Evolutionary conservation across 257 asterid genomes (phyloP), one percentile per base, ranked within the genome.

Genomic region (Ajuga chamaepitys): DNA sequence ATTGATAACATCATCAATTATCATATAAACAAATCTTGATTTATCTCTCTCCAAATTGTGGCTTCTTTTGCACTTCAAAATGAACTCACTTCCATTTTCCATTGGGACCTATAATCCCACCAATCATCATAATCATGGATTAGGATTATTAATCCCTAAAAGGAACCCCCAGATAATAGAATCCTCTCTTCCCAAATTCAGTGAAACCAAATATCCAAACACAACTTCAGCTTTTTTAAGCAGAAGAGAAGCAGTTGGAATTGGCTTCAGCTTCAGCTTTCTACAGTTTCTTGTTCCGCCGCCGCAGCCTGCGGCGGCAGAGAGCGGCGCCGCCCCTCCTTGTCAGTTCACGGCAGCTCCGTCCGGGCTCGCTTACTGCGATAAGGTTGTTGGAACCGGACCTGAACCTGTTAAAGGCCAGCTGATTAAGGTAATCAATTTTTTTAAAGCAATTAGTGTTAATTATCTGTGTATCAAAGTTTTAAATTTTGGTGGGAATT

Each of bases 281-380:
- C 62, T 73, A 13, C 81, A 68, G 70, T 58, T 81, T 32, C 57
- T 74, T 3, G 65, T 64, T 25, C 77, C 81, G 3, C 70, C n/a
- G 65, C 65, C 62, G 62, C 51, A 50, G 4, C 56, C 66, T 0
- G 79, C 80, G 20, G 73, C 73, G 53, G 81, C 71, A 2, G 77
- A 73, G 16, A 57, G 57, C 24, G 75, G 30, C 57, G 68, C 32
- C 25, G 46, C 70, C 1, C 0, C 70, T 7, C 47, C 62, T 0
- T 79, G 88, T 37, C 79, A 79, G 67, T 65, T 74, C 73, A 71
- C 77, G 32, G 64, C 59, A 14, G 80, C 81, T 56, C 78, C 82
- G 3, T 79, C 82, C 0, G 88, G 88, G 54, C 87, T 82, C 26
- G 85, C 70, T 16, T 79, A 60, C 67, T 82, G 85, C 28, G 88